phyloP scores from a whole-genome alignment of 2,329 filamentous ascomycete genomes.

The Coniochaeta sp. region DNA sequence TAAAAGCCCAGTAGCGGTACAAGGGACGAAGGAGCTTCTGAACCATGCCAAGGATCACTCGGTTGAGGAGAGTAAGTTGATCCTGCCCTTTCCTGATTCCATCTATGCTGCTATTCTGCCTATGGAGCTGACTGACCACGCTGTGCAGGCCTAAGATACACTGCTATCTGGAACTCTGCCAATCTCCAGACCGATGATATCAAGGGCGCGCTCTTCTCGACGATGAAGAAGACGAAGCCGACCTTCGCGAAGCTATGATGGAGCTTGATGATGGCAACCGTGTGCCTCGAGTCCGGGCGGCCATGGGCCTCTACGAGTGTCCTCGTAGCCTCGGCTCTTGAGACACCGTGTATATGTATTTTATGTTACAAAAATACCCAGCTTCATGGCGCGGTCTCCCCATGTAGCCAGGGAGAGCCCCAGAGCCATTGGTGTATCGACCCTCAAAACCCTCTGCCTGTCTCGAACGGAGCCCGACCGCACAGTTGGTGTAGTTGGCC shows the following conservation, averaged over 20 bases:
- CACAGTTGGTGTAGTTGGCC: not conserved
- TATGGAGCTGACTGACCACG: slow-evolving; percentile 3
- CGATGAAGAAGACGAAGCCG: slow-evolving; percentile 69
- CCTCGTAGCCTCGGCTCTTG: not conserved
- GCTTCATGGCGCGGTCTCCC: not conserved
- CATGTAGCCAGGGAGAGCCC: not conserved
- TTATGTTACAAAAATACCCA: not conserved
- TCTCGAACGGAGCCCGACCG: not conserved
- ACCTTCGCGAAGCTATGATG: slow-evolving; percentile 77
- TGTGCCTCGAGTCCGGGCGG: not conserved
- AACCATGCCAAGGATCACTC: slow-evolving; percentile 74
- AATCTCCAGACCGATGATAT: slow-evolving; percentile 78
- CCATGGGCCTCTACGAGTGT: not conserved
- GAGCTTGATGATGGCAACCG: not conserved
- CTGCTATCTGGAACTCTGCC: slow-evolving; percentile 77
- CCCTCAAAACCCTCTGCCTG: not conserved
- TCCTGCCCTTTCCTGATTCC: not conserved
- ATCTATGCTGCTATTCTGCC: not conserved
- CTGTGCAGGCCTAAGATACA: slow-evolving; percentile 63
- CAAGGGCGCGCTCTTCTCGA: slow-evolving; percentile 63
- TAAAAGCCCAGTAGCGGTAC: slow-evolving; percentile 84
- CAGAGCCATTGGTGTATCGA: not conserved
- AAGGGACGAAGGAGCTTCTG: slow-evolving; percentile 80
- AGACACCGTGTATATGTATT: not conserved
- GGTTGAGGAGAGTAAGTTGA: slow-evolving; percentile 63